These are phyloP conservation scores for Tetradesmus lagerheimii DNA, from an alignment of 139 green algal species.

Conservation along the genomic window DNA sequence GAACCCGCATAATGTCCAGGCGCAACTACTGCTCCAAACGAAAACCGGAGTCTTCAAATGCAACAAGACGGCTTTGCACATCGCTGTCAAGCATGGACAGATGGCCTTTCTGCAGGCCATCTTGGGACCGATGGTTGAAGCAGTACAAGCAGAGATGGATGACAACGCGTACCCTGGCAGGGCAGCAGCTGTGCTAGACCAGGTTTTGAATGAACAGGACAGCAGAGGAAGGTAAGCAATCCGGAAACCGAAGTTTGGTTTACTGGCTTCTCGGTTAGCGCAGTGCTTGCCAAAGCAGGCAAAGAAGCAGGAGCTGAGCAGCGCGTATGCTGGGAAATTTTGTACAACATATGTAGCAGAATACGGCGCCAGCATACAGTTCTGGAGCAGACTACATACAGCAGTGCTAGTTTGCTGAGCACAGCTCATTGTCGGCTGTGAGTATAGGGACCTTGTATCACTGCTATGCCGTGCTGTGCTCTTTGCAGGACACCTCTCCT, in stretches of 20 bases:
- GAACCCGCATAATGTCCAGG: not conserved
- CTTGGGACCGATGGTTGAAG: not conserved
- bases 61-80: not conserved
- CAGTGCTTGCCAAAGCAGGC: too few relatives aligned
- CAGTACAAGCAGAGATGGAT: not conserved
- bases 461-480: not conserved
- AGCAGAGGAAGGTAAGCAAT: not conserved
- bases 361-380: too few relatives aligned
- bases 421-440: not conserved
- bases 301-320: too few relatives aligned
- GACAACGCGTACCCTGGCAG: not conserved
- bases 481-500: not conserved
- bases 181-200: constrained; percentile 2
- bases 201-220: not conserved
- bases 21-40: not conserved
- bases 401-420: too few relatives aligned
- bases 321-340: too few relatives aligned
- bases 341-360: too few relatives aligned
- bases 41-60: not conserved
- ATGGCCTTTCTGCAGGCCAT: not conserved
- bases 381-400: too few relatives aligned
- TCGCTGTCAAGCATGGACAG: not conserved
- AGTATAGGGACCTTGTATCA: not conserved
- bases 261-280: not conserved
- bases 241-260: too few relatives aligned